Base-by-base conservation (phyloP, 2,329 filamentous ascomycete genomes). In the Hypoxylon sp. region DNA sequence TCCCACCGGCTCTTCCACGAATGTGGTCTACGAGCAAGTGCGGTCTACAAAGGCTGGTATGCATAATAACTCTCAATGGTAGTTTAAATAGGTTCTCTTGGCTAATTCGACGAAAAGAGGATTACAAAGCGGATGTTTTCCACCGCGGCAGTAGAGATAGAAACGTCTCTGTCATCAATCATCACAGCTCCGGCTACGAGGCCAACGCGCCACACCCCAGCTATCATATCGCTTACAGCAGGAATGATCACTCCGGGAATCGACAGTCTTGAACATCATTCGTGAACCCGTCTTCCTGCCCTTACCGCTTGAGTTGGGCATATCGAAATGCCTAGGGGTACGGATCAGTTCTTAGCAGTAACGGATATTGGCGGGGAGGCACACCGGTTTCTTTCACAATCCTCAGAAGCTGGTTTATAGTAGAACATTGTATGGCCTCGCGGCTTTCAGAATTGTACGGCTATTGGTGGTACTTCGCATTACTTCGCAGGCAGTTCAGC, bases 401-500 rank as follows among this genome's bases (percentile, higher is more conserved):
- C 63, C 5, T 30, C 30, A 24, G 14, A 3, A 54, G 20, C 26
- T 28, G 24, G 38, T 22, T 24, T 24, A 12, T 45, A 32, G 9
- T 61, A 45, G 40, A 68, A 65, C 32, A 65, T 42, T 57, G 52
- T 30, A 57, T 38, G 3, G 65, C 65, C 65, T 58, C 62, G 32
- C 28, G 65, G 65, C 65, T 55, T 45, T 12, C 55, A 65, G 50
- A 65, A n/a, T 50, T 46, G 42, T 46, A 54, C 54, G 18, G 40
- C 32, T 49, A 51, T 18, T 53, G 38, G 49, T 46, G 11, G 12
- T 26, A 30, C 38, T 48, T 64, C 26, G 24, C 7, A 46, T 44
- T 8, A 28, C 18, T 59, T 30, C 30, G 11, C 45, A 60, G 11
- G 30, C 24, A 33, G 16, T 59, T 22, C 46, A 46, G 32, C 45